Evolutionary conservation across 306 rosid genomes (phyloP).

Genomic region (Quercus parvula): DNA sequence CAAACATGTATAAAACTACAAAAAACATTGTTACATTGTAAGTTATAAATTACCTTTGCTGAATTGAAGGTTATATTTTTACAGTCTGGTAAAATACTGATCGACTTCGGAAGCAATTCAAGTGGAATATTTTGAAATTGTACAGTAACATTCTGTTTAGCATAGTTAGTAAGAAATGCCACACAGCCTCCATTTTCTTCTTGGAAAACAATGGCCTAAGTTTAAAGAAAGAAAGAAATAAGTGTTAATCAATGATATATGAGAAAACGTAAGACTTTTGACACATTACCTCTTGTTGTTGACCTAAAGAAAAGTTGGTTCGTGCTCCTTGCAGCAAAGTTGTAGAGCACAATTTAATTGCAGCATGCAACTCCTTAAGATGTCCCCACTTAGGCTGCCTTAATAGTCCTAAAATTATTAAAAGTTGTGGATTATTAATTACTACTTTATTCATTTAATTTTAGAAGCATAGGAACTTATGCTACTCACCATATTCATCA

Average conservation of each 20-base stretch:
- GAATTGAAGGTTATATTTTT: slow-evolving; percentile 54
- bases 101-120: slow-evolving; percentile 52
- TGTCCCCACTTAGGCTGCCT: slow-evolving; percentile 86
- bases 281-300: slow-evolving; percentile 40
- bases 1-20: no score
- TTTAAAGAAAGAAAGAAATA: background rate
- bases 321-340: slow-evolving; percentile 51
- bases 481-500: slow-evolving; percentile 64
- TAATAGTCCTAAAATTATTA: slow-evolving; percentile 45
- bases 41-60: slow-evolving; percentile 42
- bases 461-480: background rate
- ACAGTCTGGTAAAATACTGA: slow-evolving; percentile 67
- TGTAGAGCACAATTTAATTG: slow-evolving; percentile 51
- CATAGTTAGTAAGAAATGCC: slow-evolving; percentile 63
- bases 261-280: slow-evolving; percentile 7
- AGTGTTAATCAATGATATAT: background rate
- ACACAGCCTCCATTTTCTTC: slow-evolving; percentile 51
- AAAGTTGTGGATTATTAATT: background rate
- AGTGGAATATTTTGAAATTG: slow-evolving; percentile 47
- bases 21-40: no score
- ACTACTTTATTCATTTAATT: background rate
- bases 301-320: slow-evolving; percentile 55
- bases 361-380: slow-evolving; percentile 57
- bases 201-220: slow-evolving; percentile 54
- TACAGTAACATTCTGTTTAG: slow-evolving; percentile 25